Conservation (phyloP, 2,329 filamentous ascomycete species). For the Calonectria naviculata region DNA sequence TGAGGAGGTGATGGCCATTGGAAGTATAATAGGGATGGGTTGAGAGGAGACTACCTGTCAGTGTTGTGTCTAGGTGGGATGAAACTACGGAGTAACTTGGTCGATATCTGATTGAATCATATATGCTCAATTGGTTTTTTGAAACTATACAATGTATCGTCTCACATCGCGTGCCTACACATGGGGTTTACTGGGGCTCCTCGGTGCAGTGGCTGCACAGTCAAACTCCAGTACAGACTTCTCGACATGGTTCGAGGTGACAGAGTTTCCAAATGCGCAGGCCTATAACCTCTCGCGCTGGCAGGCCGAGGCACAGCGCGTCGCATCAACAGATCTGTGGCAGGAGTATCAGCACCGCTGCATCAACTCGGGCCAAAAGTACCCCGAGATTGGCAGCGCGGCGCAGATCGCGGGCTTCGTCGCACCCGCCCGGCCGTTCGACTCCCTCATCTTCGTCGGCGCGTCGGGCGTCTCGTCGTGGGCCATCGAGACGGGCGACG, state of each 20-base stretch:
- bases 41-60: not conserved
- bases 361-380: conserved; percentile 23
- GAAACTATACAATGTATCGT: not conserved
- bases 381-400: conserved; percentile 25
- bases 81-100: too few species aligned
- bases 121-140: too few species aligned
- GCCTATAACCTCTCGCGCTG: conserved; percentile 24
- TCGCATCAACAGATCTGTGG: conserved; percentile 23
- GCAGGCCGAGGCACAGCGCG: conserved; percentile 23
- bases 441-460: conserved; percentile 38
- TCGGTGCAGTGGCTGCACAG: not conserved
- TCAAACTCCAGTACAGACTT: conserved; percentile 2
- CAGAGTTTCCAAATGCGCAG: conserved; percentile 27
- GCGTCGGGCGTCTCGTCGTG: conserved; percentile 37
- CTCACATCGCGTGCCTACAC: not conserved
- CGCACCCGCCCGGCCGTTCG: conserved; percentile 30
- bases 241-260: conserved; percentile 24
- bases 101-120: not conserved
- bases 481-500: conserved; percentile 41
- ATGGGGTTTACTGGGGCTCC: not conserved
- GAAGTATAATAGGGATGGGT: not conserved
- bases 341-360: conserved; percentile 31
- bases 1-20: not conserved
- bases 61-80: not conserved
- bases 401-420: conserved; percentile 31